Conservation (phyloP, 2,329 filamentous ascomycete genomes). For the Pleoardoris graminearum region DNA sequence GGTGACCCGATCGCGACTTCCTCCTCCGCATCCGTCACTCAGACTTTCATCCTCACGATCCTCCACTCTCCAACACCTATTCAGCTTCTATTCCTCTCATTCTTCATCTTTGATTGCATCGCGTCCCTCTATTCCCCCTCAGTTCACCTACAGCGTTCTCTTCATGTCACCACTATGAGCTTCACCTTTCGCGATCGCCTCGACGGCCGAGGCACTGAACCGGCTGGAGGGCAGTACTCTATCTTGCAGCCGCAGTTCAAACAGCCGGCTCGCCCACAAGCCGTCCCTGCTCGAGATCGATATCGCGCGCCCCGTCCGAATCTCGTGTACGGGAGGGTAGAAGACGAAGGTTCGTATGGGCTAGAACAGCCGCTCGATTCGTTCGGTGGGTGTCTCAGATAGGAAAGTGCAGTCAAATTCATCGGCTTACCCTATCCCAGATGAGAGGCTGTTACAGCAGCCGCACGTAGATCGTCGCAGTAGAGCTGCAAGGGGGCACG, state of each 20-base stretch:
- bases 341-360: slow-evolving; percentile 25
- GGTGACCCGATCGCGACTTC: slow-evolving; percentile 24
- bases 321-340: slow-evolving; percentile 25
- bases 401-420: neutral
- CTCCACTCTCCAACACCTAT: neutral
- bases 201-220: slow-evolving; percentile 6
- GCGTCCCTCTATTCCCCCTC: neutral
- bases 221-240: slow-evolving; percentile 17
- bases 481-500: slow-evolving; percentile 40
- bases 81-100: neutral
- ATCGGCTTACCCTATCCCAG: slow-evolving; percentile 26
- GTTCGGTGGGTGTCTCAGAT: slow-evolving; percentile 49
- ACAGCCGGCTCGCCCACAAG: slow-evolving; percentile 7
- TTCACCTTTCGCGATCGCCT: slow-evolving; percentile 15
- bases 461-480: slow-evolving; percentile 38
- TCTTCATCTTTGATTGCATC: neutral
- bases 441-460: slow-evolving; percentile 39
- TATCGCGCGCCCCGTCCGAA: slow-evolving; percentile 27
- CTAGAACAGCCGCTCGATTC: slow-evolving; percentile 45
- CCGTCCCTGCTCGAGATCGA: slow-evolving; percentile 23
- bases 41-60: neutral
- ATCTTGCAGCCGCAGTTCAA: slow-evolving; percentile 20
- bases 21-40: slow-evolving; percentile 15
- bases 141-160: neutral
- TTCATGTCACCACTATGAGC: slow-evolving; percentile 22